Base-by-base conservation (phyloP, 192 early-diverging fungal species). In the Coemansia sp. region DNA sequence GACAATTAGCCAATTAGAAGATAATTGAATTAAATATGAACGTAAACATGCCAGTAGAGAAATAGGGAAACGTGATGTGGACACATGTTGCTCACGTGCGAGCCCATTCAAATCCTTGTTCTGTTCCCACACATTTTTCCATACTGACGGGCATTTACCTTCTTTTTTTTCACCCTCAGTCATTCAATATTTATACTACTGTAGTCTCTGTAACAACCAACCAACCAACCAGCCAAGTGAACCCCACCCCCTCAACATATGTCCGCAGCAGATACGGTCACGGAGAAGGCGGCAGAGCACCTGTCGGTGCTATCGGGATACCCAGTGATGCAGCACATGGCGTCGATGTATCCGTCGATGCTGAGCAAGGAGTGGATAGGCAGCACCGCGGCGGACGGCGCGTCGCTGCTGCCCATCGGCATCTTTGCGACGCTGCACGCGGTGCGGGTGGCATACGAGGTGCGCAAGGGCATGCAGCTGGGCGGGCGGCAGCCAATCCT, bases 391-490 rank as follows among this genome's bases (percentile, higher is more conserved):
- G 60, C 31, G 5, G 65, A 19, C 5, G 33, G 27, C 47, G 73
- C 60, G 12, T 61, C 69, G n/a, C 18, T 56, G 21, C 32, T 82
- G 8, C 80, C 80, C 11, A 61, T 82, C 8, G 73, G 74, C 58
- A 71, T 82, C n/a, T 73, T 77, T 53, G 69, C 72, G 40, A 82
- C 80, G 19, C 70, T 82, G n/a, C 81, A 82, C 42, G 81, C 75
- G 23, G 14, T 82, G 16, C 76, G 81, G 21, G 56, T 79, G 1
- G 76, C 76, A 29, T 82, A 79, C 57, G 81, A 82, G 52, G 81
- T 82, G 59, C 81, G 81, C 71, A 82, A 82, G 63, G 56, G 54
- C 27, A 40, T 69, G 57, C 67, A 79, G 22, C 40, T 46, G 0
- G 57, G 16, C 29, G 75, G 81, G 0, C 76, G 76, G 40, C 58